A percentile compares a stretch with the other conserved stretches of the same genome.
Evolutionary conservation across 78 protist genomes (phyloP).

Genomic region (Bodo saltans): DNA sequence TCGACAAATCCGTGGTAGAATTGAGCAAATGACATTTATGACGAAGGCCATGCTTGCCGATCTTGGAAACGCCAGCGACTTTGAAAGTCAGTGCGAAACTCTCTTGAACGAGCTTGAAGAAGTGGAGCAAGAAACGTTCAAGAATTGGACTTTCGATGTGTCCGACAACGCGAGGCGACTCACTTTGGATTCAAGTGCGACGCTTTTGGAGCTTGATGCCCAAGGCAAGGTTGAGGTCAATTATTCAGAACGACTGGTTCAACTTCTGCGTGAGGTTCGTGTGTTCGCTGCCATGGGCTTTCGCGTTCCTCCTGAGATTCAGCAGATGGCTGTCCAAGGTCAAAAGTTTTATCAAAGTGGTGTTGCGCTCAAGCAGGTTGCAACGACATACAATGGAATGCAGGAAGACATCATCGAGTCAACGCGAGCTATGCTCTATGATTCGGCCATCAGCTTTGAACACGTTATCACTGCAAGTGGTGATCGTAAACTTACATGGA

Average conservation of each 20-base stretch:
- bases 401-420: slow-evolving; percentile 50
- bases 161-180: neutral
- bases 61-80: neutral
- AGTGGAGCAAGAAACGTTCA: slow-evolving; percentile 25
- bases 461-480: slow-evolving; percentile 23
- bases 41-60: slow-evolving; percentile 12
- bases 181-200: neutral
- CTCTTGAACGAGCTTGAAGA: slow-evolving; percentile 18
- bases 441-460: slow-evolving; percentile 47
- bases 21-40: neutral
- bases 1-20: slow-evolving; percentile 20
- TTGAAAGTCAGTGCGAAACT: neutral
- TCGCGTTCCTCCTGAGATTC: slow-evolving; percentile 29
- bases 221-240: slow-evolving; percentile 57
- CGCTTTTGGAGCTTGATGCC: slow-evolving; percentile 25
- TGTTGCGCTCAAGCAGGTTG: slow-evolving; percentile 63
- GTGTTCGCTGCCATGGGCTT: slow-evolving; percentile 60
- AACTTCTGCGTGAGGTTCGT: slow-evolving; percentile 65
- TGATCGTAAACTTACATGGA: slow-evolving; percentile 38
- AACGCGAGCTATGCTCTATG: slow-evolving; percentile 56
- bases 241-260: slow-evolving; percentile 59
- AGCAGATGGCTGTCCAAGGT: slow-evolving; percentile 33
- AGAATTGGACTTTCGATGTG: slow-evolving; percentile 18
- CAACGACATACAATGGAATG: slow-evolving; percentile 70
- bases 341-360: slow-evolving; percentile 45